Evolutionary conservation across 768 basidiomycete species (phyloP), one percentile per base, ranked within the genome.

Genomic region (Lentinula boryana): DNA sequence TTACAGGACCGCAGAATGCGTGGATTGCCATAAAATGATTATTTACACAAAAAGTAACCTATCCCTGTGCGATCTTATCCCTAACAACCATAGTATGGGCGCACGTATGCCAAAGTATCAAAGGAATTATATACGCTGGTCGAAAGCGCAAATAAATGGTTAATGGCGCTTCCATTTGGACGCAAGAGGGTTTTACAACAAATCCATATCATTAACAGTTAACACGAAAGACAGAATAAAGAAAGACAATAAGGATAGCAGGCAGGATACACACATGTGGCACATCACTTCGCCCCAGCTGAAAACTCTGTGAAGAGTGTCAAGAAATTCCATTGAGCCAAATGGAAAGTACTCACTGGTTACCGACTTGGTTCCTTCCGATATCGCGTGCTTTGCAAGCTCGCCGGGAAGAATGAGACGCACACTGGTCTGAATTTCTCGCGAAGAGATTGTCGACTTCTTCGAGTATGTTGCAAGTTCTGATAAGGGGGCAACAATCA

Each of bases 361-460:
- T 56, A 87, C 86, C 35, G 82, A 83, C 77, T 87, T 87, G 33
- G 84, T 88, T 64, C 90, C 90, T 76, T 93, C 91, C 6, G 89
- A 91, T 75, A 92, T 91, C 67, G 91, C 91, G 70, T 92, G 91
- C 80, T 93, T 92, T 61, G 89, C 87, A 49, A 93, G 81, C 72
- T 91, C 90, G 76, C 89, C 91, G 57, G 90, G 89, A 38, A 93
- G 82, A 70, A 93, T 91, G 63, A 92, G 78, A 60, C 91, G 84
- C 41, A 93, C 91, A 38, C 85, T 80, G 1, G 91, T 93, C 76
- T 93, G 91, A 70, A 93, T 93, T 74, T 93, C 91, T 56, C 91
- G 88, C 46, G 89, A 91, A n/a, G 91, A 92, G 73, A 93, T 92
- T 15, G 91, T 93, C 3, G 90, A 91, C 78, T 91, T 91, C 83